A percentile compares a stretch with the other conserved stretches of the same genome.
Evolutionary conservation across 73 alveolate species (phyloP).

Genomic region (Loxodes magnus): DNA sequence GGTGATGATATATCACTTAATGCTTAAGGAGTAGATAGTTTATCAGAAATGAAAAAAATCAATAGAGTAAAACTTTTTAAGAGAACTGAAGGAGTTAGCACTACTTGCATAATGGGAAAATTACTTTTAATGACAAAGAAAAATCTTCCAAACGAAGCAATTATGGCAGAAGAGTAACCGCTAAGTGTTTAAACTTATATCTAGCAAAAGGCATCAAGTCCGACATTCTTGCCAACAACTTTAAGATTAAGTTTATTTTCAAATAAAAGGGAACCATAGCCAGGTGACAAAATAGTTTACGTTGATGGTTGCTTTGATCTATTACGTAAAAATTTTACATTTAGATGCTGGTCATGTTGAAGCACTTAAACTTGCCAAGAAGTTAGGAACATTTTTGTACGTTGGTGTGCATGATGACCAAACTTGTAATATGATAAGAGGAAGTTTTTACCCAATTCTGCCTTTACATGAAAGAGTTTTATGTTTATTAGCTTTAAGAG

Average conservation of each 20-base stretch:
- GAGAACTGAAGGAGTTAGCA: slow-evolving; percentile 96
- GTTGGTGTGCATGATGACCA: slow-evolving; percentile 95
- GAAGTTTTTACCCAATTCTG: slow-evolving; percentile 78
- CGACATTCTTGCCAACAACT: slow-evolving; percentile 86
- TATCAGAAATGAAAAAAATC: slow-evolving; percentile 55
- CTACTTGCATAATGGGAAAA: slow-evolving; percentile 95
- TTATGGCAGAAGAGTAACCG: slow-evolving; percentile 33
- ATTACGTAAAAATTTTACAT: too few relatives aligned
- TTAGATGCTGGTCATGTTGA: slow-evolving; percentile 87
- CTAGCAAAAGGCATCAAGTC: slow-evolving; percentile 21
- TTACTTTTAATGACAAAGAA: slow-evolving; percentile 76
- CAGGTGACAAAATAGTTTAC: slow-evolving; percentile 83
- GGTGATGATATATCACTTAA: slow-evolving; percentile 92
- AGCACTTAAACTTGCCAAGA: slow-evolving; percentile 83
- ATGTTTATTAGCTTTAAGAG: slow-evolving; percentile 75
- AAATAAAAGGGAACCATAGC: slow-evolving; percentile 67
- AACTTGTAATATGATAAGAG: slow-evolving; percentile 65
- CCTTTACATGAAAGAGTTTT: slow-evolving; percentile 89
- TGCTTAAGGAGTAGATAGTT: slow-evolving; percentile 77
- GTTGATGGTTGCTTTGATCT: slow-evolving; percentile 93
- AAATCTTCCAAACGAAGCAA: too few relatives aligned
- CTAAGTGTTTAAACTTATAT: slow-evolving; percentile 12
- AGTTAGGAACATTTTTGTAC: slow-evolving; percentile 82
- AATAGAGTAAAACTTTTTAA: slow-evolving; percentile 87
- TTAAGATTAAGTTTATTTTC: slow-evolving; percentile 87